Conservation (phyloP, 2,329 filamentous ascomycete species). For the Tolypocladium paradoxum region DNA sequence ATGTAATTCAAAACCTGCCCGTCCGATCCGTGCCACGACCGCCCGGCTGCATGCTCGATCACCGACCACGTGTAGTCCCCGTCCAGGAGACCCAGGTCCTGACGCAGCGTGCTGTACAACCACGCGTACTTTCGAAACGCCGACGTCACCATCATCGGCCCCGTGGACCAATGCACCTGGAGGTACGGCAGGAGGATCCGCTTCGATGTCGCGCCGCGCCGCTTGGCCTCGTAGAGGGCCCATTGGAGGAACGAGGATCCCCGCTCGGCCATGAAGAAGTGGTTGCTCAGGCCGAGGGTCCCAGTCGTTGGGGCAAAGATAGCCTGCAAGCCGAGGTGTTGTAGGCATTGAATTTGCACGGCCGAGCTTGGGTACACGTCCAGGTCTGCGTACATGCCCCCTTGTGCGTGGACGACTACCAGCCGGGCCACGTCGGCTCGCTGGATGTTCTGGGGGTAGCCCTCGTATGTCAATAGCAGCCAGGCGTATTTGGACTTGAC, state of each 20-base stretch:
- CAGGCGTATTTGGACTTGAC: constrained; percentile 9
- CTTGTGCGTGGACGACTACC: constrained; percentile 10
- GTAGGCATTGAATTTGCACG: constrained; percentile 7
- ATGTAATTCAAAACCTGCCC: constrained; percentile 10
- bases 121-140: constrained; percentile 9
- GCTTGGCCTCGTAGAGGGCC: constrained; percentile 11
- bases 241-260: constrained; percentile 9
- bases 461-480: constrained; percentile 11
- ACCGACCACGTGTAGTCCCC: constrained; percentile 4
- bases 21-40: constrained; percentile 14
- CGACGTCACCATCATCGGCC: constrained; percentile 13
- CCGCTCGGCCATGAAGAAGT: constrained; percentile 14
- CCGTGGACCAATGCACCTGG: constrained; percentile 14
- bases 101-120: constrained; percentile 4
- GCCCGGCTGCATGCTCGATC: constrained; percentile 10
- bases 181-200: constrained; percentile 12
- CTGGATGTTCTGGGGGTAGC: constrained; percentile 12
- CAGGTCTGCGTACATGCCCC: constrained; percentile 13
- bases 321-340: constrained; percentile 5
- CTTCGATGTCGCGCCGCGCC: constrained; percentile 5
- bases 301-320: constrained; percentile 8
- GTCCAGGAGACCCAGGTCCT: constrained; percentile 6
- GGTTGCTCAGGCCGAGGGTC: constrained; percentile 10
- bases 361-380: constrained; percentile 10
- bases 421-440: constrained; percentile 12